phyloP scores from a whole-genome alignment of 2,329 filamentous ascomycete species.

The Aureobasidium sp. region DNA sequence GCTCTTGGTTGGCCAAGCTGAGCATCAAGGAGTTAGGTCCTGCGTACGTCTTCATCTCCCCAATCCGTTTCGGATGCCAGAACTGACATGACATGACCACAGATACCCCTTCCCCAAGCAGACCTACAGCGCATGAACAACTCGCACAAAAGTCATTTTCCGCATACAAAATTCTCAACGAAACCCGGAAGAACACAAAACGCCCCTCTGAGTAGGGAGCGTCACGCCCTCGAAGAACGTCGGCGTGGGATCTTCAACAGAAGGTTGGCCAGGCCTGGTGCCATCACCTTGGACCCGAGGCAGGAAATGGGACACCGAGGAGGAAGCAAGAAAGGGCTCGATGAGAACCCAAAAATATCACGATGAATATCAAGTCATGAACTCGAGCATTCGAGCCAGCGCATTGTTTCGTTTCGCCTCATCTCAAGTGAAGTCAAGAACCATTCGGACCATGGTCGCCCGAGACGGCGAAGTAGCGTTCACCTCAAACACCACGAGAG shows the following conservation, averaged over 20 bases:
- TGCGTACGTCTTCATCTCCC: constrained; percentile 61
- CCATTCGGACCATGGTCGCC: background rate
- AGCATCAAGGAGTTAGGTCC: constrained; percentile 94
- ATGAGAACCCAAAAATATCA: background rate
- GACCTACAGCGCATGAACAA: constrained; percentile 24
- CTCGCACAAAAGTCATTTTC: background rate
- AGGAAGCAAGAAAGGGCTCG: background rate
- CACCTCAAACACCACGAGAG: too few relatives aligned
- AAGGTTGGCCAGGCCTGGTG: background rate
- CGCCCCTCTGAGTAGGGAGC: background rate
- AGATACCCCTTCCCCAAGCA: constrained; percentile 34
- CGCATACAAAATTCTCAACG: constrained; percentile 2
- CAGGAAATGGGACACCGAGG: background rate
- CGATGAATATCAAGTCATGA: background rate
- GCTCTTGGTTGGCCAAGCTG: constrained; percentile 90
- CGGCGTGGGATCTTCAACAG: constrained; percentile 4
- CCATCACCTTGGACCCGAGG: background rate
- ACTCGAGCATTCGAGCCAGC: background rate
- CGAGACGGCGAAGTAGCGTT: background rate
- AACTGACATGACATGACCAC: constrained; percentile 13
- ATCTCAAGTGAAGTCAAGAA: background rate
- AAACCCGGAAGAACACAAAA: background rate
- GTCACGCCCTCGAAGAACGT: background rate
- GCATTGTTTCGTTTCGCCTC: background rate
- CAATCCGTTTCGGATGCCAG: constrained; percentile 32